Base-by-base conservation (phyloP, 139 green algal genomes). In the Monoraphidium neglectum region DNA sequence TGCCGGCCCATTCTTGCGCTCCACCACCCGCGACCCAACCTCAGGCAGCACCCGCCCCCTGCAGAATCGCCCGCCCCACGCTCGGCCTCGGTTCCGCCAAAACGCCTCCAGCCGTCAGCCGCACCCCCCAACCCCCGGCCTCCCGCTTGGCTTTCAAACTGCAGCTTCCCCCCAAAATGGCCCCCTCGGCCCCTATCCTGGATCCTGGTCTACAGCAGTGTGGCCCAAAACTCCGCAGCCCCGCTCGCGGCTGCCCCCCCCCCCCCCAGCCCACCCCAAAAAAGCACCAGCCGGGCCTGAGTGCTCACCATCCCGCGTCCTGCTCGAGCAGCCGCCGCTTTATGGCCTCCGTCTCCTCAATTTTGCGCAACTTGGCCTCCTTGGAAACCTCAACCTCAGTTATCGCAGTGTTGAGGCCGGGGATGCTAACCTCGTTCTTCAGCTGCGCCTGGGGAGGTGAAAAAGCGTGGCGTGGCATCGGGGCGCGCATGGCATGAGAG, bases 301-400 rank as follows among this genome's bases (percentile, higher is more conserved):
- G 24, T 57, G 26, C 46, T 28, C 40, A 70, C 77, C 71, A n/a
- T 16, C 68, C 60, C 4, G 60, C 62, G 3, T 54, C 53, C 4
- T 57, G 32, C 21, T 57, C 82, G 65, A 97, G 87, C 63, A 97
- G 71, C 13, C 53, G 24, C 64, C 77, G 76, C 77, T 97, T 97
- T n/a, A 89, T 88, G 1, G 56, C 67, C 80, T 97, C 93, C 1
- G 90, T 97, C 35, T 91, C 91, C 74, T 97, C 93, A 21, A 97
- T 97, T 78, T 95, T 95, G 12, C 76, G 76, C 68, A 97, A 76
- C 78, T 93, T 91, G 49, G 88, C 86, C 26, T 92, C 80, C 57
- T 94, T 76, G 8, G 83, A 77, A 24, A 97, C 77, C 46, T 86
- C 76, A 23, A 97, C 91, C 77, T 97, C 93, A 2, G 83, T 83